Evolutionary conservation across 2,329 filamentous ascomycete species (phyloP).

Genomic region (Neoarthrinium moseri): DNA sequence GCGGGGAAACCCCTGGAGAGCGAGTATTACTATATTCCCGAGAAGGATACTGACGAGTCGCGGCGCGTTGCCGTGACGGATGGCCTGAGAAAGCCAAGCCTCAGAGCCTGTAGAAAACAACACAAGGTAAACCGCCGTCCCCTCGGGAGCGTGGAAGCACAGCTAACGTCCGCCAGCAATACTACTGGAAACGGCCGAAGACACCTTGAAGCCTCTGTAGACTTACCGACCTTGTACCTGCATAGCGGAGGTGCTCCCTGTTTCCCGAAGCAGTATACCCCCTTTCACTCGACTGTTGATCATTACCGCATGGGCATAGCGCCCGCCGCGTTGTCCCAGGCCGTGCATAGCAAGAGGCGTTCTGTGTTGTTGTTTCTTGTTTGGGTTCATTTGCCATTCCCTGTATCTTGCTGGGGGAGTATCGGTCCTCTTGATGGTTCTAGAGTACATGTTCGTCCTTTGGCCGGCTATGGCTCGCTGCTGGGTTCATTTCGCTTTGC

Average conservation of each 20-base stretch:
- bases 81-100: constrained; percentile 81
- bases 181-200: constrained; percentile 66
- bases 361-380: constrained; percentile 8
- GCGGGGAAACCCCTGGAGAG: constrained; percentile 91
- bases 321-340: not conserved
- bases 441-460: not conserved
- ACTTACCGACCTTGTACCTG: not conserved
- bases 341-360: constrained; percentile 27
- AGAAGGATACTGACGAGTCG: constrained; percentile 77
- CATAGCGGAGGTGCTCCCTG: not conserved
- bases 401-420: constrained; percentile 1
- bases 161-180: constrained; percentile 49
- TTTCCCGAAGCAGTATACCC: constrained; percentile 10
- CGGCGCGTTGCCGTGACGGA: constrained; percentile 81
- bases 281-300: constrained; percentile 7
- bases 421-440: not conserved
- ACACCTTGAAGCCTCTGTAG: constrained; percentile 44
- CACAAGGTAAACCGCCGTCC: constrained; percentile 75
- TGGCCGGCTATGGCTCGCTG: no score
- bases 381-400: not conserved
- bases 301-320: not conserved
- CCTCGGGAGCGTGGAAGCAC: constrained; percentile 18
- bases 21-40: constrained; percentile 95
- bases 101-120: constrained; percentile 88
- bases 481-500: not conserved